A percentile compares a stretch with the other conserved stretches of the same genome.
These are phyloP conservation scores for Colletotrichum sp. DNA, from an alignment of 2,329 filamentous ascomycete genomes.

Conservation along the genomic window DNA sequence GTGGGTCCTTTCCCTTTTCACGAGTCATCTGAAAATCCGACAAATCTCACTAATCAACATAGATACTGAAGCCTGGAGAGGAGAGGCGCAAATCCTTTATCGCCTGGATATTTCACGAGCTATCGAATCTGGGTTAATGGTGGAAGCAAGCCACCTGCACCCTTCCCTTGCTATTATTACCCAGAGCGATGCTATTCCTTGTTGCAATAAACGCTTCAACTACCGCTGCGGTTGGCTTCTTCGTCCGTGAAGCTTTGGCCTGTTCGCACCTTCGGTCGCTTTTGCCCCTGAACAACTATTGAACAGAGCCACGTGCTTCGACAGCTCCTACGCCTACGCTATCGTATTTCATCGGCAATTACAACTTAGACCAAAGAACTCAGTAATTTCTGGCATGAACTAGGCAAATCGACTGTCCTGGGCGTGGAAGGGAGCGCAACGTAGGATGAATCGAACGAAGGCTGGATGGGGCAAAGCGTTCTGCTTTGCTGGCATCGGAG, in stretches of 20 bases:
- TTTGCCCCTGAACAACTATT: neutral
- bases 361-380: neutral
- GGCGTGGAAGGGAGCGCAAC: neutral
- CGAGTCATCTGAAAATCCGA: neutral
- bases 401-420: neutral
- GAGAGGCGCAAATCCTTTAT: neutral
- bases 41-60: neutral
- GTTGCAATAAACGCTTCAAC: neutral
- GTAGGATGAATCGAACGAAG: neutral
- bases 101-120: neutral
- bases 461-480: neutral
- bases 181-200: neutral
- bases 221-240: neutral
- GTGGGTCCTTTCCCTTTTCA: neutral
- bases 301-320: neutral
- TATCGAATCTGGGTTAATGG: neutral
- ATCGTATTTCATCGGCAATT: neutral
- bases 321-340: neutral
- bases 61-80: neutral
- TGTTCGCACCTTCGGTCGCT: too few species aligned
- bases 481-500: neutral
- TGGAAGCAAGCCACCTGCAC: neutral
- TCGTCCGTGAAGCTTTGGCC: neutral
- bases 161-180: neutral
- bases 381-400: rapidly evolving